phyloP scores from a whole-genome alignment of 306 rosid genomes.

The Cucurbita moschata region DNA sequence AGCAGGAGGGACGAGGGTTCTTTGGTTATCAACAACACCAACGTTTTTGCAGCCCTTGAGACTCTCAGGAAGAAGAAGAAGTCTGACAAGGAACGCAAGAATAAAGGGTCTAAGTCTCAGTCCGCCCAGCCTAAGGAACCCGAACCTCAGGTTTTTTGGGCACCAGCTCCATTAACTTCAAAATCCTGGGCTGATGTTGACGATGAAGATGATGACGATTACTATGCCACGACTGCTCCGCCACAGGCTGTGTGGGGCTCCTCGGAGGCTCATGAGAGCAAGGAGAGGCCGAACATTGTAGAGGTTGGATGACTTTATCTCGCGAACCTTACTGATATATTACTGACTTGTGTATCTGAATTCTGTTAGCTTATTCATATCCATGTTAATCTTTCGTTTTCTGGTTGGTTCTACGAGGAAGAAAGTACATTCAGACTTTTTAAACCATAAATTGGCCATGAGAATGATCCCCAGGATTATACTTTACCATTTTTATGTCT shows the following conservation, averaged over 20 bases:
- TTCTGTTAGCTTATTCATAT: background rate
- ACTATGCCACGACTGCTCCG: slow-evolving; percentile 59
- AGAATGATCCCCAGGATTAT: background rate
- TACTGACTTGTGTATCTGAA: background rate
- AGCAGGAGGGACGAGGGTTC: slow-evolving; percentile 82
- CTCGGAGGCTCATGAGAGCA: slow-evolving; percentile 33
- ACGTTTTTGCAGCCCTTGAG: slow-evolving; percentile 85
- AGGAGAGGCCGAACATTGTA: slow-evolving; percentile 24
- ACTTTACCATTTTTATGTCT: background rate
- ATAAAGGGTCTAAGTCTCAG: slow-evolving; percentile 38
- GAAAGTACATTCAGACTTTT: background rate
- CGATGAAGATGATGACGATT: slow-evolving; percentile 73
- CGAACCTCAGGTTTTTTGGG: slow-evolving; percentile 60
- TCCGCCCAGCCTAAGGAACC: slow-evolving; percentile 32
- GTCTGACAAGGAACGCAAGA: slow-evolving; percentile 68
- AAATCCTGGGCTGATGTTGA: slow-evolving; percentile 90
- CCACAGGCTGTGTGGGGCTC: slow-evolving; percentile 53
- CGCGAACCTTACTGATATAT: background rate
- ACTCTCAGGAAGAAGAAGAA: slow-evolving; percentile 85
- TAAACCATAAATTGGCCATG: background rate
- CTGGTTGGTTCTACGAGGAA: background rate
- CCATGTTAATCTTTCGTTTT: background rate
- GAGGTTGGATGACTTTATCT: slow-evolving; percentile 37
- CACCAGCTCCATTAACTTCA: slow-evolving; percentile 55
- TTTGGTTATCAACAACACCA: slow-evolving; percentile 54